Evolutionary conservation across 176 grass and related monocot genomes (phyloP).

Genomic region (Eleusine coracana): DNA sequence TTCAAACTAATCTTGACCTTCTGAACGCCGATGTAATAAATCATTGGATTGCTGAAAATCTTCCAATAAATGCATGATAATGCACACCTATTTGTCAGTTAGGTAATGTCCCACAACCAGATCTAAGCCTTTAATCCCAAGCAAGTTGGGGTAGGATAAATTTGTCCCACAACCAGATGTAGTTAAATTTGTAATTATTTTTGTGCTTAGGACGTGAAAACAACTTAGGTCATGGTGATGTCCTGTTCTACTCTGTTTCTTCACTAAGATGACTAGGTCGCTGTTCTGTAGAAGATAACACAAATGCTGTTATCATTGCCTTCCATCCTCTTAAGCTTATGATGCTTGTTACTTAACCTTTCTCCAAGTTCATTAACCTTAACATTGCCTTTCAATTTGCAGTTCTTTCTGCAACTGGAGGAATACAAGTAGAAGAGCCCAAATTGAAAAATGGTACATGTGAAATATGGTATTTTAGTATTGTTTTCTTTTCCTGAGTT

Average conservation of each 20-base stretch:
- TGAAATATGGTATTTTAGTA: slow-evolving; percentile 29
- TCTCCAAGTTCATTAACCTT: neutral
- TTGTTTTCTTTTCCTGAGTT: neutral
- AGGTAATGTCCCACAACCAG: neutral
- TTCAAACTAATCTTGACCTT: neutral
- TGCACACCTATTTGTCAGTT: neutral
- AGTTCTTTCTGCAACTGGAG: slow-evolving; percentile 96
- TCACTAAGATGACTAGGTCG: neutral
- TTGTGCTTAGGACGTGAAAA: neutral
- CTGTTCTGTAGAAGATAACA: neutral
- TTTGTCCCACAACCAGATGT: neutral
- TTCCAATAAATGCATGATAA: neutral
- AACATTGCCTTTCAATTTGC: slow-evolving; percentile 36
- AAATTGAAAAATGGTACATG: slow-evolving; percentile 80
- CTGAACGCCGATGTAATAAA: neutral
- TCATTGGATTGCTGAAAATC: neutral
- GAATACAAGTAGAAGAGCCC: slow-evolving; percentile 69
- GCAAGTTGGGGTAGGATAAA: too few species aligned
- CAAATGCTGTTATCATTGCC: neutral
- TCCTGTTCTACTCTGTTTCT: neutral
- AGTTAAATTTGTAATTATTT: neutral
- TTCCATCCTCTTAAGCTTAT: neutral
- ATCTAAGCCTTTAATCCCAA: neutral
- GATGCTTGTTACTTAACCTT: slow-evolving; percentile 1
- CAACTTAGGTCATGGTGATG: neutral